These are phyloP conservation scores for Calonectria multiphialidica DNA, from an alignment of 2,329 filamentous ascomycete species.

Conservation along the genomic window DNA sequence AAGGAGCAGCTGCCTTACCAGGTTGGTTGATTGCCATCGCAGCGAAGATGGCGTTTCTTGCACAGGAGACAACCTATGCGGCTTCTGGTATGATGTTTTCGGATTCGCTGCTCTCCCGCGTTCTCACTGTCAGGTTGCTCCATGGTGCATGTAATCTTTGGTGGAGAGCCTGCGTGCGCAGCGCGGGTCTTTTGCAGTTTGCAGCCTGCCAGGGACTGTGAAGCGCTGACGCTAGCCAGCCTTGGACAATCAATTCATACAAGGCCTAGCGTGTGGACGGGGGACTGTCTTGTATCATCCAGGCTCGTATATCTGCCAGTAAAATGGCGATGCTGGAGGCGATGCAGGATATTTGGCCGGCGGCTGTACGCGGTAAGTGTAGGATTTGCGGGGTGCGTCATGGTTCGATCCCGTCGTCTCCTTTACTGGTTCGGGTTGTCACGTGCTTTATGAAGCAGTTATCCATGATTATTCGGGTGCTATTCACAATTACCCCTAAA, in stretches of 20 bases:
- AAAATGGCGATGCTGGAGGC: neutral
- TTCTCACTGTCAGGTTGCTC: neutral
- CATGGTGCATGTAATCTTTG: neutral
- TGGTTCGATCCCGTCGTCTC: neutral
- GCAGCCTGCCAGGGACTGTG: neutral
- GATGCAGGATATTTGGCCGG: neutral
- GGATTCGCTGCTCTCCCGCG: conserved; percentile 9
- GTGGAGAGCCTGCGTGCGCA: neutral
- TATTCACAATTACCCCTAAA: neutral
- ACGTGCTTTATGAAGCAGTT: neutral
- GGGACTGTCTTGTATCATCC: neutral
- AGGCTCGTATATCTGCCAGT: conserved; percentile 2
- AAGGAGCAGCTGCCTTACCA: neutral
- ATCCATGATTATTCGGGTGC: too few relatives aligned
- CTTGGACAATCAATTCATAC: neutral
- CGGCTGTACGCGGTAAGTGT: neutral
- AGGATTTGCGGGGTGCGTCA: neutral
- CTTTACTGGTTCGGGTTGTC: neutral
- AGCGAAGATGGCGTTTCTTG: conserved; percentile 38
- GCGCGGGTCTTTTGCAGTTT: neutral
- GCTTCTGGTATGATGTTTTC: conserved; percentile 37
- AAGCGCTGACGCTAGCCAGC: neutral
- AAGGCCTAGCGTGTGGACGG: neutral
- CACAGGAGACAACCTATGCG: conserved; percentile 36
- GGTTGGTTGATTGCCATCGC: conserved; percentile 30